Percentiles rank a stretch among this genome's conserved stretches.
Evolutionary conservation across 176 grass and related monocot genomes (phyloP).

Genomic region (Zizania latifolia): DNA sequence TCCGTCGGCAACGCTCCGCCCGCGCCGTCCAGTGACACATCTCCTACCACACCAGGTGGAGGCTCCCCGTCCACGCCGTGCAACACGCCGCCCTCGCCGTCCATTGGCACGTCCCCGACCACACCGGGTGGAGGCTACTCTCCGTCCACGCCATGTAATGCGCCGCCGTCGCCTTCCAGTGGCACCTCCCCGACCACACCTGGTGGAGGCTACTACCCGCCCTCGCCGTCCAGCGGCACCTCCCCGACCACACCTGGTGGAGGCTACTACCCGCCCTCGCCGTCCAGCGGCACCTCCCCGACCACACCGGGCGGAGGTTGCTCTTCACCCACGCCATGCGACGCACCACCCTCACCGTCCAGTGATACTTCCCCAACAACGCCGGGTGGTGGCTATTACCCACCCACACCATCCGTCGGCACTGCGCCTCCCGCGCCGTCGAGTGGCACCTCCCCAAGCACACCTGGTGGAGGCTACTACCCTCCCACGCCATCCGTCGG

Average conservation of each 20-base stretch:
- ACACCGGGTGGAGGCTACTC: background rate
- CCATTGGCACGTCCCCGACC: constrained; percentile 3
- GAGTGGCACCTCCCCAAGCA: constrained; percentile 7
- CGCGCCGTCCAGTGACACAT: background rate
- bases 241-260: constrained; percentile 5
- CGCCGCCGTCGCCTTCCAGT: constrained; percentile 5
- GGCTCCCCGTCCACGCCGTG: background rate
- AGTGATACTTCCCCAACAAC: background rate
- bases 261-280: background rate
- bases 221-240: background rate
- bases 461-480: constrained; percentile 19
- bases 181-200: constrained; percentile 16
- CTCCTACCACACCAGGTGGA: constrained; percentile 1
- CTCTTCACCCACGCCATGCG: background rate
- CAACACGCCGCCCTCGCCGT: constrained; percentile 14
- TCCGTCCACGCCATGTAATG: background rate
- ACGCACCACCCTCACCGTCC: background rate
- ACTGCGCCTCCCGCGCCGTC: constrained; percentile 8
- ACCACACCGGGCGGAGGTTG: background rate
- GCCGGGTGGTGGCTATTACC: background rate
- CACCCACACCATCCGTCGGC: background rate
- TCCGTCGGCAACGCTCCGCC: constrained; percentile 19
- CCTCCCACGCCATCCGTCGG: background rate
- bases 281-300: background rate
- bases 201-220: background rate